Conservation (phyloP, 2,329 filamentous ascomycete genomes). For the Reticulascus tulasneorum region DNA sequence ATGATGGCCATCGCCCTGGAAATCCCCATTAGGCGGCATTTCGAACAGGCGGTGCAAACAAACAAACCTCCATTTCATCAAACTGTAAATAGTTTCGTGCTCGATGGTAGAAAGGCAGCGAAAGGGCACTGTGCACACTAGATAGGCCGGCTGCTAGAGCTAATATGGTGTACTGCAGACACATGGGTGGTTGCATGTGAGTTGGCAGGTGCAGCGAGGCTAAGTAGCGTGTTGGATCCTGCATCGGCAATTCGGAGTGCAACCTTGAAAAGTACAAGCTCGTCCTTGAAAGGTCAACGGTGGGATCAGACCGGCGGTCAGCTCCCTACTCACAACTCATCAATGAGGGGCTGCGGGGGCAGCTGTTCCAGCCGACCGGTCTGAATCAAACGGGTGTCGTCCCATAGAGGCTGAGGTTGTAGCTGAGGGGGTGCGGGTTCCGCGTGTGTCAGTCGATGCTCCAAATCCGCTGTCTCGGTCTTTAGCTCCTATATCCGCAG, state of each 20-base stretch:
- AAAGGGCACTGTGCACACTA: conserved; percentile 10
- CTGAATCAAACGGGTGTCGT: conserved; percentile 7
- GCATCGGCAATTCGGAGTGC: conserved; percentile 14
- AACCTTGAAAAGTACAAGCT: conserved; percentile 15
- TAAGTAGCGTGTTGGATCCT: conserved; percentile 12
- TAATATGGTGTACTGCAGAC: conserved; percentile 17
- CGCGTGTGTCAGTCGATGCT: not conserved
- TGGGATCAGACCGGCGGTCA: not conserved
- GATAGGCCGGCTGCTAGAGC: conserved; percentile 11
- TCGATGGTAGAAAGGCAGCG: conserved; percentile 15
- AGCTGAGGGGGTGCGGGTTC: not conserved
- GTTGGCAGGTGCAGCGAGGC: conserved; percentile 11
- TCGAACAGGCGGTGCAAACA: no score
- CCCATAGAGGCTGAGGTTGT: conserved; percentile 8
- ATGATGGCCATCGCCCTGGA: conserved; percentile 10
- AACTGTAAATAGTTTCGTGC: conserved; percentile 14
- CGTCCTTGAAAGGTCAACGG: conserved; percentile 3
- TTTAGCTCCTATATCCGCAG: not conserved
- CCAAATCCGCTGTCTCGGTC: no score
- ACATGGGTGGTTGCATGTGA: conserved; percentile 17
- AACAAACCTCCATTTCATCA: conserved; percentile 15
- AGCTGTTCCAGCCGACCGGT: conserved; percentile 25
- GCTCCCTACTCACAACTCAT: conserved; percentile 19
- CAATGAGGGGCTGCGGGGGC: conserved; percentile 20
- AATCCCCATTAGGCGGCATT: no score